phyloP scores from a whole-genome alignment of 169 alveolate genomes.

The Cryptosporidium felis region DNA sequence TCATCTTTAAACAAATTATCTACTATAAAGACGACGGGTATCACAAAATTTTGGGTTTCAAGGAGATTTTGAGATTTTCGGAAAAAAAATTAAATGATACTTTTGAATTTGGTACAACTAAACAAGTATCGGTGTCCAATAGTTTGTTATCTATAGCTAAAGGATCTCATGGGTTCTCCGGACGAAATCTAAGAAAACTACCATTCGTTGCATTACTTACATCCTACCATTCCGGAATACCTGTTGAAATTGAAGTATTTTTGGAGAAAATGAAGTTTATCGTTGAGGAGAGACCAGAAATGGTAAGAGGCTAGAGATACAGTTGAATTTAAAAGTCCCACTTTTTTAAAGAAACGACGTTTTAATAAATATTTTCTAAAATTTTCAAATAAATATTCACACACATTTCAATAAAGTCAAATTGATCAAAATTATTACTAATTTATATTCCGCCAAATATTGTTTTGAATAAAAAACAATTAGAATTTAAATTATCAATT shows the following conservation, averaged over 20 bases:
- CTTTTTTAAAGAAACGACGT: no score
- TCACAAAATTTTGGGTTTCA: conserved; percentile 5
- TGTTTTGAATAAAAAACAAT: no score
- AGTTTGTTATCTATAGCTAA: conserved; percentile 70
- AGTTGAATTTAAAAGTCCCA: no score
- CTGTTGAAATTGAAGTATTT: conserved; percentile 27
- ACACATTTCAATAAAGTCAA: no score
- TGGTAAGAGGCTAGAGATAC: conserved; percentile 16
- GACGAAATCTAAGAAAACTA: conserved; percentile 80
- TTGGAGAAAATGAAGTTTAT: conserved; percentile 39
- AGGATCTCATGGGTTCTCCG: conserved; percentile 76
- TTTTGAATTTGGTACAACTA: neutral
- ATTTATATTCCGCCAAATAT: no score
- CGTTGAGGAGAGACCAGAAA: conserved; percentile 15
- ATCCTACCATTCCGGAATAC: conserved; percentile 44
- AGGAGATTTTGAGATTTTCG: neutral
- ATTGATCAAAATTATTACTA: no score
- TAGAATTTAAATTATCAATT: no score
- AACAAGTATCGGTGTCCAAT: conserved; percentile 8
- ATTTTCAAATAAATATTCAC: no score
- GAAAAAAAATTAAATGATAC: no score
- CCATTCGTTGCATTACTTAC: conserved; percentile 79
- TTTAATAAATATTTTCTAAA: no score
- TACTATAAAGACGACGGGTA: neutral
- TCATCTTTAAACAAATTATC: conserved; percentile 22